Conservation (phyloP, 371 early-diverging fungal genomes). For the Gilbertella persicaria region DNA sequence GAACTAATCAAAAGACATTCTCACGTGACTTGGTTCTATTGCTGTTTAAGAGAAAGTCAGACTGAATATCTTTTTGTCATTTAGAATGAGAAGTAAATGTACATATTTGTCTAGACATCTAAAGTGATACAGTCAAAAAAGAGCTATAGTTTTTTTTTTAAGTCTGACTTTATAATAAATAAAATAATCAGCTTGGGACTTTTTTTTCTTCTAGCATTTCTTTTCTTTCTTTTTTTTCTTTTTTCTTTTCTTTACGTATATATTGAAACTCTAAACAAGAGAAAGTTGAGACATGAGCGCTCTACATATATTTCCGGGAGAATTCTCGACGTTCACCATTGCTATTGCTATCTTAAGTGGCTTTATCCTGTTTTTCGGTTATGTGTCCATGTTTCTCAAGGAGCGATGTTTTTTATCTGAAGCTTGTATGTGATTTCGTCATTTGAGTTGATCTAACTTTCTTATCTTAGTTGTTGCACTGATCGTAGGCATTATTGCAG, state of each 20-base stretch:
- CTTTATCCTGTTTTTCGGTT: slow-evolving; percentile 85
- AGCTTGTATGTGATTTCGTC: slow-evolving; percentile 61
- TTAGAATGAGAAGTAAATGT: too few species aligned
- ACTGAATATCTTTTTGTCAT: too few species aligned
- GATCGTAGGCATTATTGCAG: slow-evolving; percentile 86
- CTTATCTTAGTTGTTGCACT: slow-evolving; percentile 73
- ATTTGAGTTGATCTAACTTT: background rate
- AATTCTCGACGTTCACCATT: slow-evolving; percentile 52
- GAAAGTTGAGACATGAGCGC: slow-evolving; percentile 2
- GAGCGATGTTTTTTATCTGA: slow-evolving; percentile 91
- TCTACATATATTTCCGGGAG: slow-evolving; percentile 44
- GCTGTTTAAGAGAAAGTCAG: too few species aligned
- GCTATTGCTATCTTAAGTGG: slow-evolving; percentile 71
- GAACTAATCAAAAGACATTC: too few species aligned
- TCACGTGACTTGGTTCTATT: too few species aligned
- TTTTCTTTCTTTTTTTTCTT: background rate
- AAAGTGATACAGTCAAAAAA: too few species aligned
- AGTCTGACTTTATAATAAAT: too few species aligned
- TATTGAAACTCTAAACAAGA: background rate
- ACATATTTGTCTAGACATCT: too few species aligned
- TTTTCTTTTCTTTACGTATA: background rate
- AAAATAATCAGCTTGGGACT: too few species aligned
- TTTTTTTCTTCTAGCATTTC: too few species aligned
- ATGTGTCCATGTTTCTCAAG: slow-evolving; percentile 90
- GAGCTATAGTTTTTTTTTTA: too few species aligned